Base-by-base conservation (phyloP, 2,329 filamentous ascomycete genomes). In the Botrytis elliptica region DNA sequence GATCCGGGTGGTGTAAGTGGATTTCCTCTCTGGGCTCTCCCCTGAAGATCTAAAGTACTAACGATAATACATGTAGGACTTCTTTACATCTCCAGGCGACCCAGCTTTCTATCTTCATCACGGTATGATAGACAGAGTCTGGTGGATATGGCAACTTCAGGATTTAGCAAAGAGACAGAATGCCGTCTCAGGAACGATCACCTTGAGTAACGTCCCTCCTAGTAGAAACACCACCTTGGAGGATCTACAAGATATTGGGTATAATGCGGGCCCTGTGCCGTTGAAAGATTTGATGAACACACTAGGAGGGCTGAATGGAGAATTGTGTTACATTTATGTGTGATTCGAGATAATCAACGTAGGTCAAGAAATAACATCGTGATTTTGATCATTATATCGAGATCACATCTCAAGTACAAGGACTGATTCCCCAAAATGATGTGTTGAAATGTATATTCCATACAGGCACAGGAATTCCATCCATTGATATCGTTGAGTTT, bases 101-200 rank as follows among this genome's bases (percentile, higher is more conserved):
- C 84, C 85, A 1, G 83, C 78, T 2, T 86, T 86, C 77, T 85
- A 82, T 74, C 76, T 84, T 9, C 84, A 86, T 74, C 85, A 86
- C 71, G 83, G 80, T 0, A 82, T 84, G 77, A 82, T 86, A 60
- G 85, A 86, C 74, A 80, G 84, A 9, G 79, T 85, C 68, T 85
- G 84, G 78, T 85, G 83, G 78, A 83, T 86, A 74, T 86, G 84
- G 84, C 84, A 85, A 79, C 84, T 83, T 57, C 82, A 84, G 42
- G 82, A 85, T 75, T 83, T 77, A 77, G 79, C 65, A 78, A 82
- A 63, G 72, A 75, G 76, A n/a, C 72, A 75, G 44, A 74, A 75
- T 44, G 77, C 76, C n/a, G 38, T 80, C 36, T 74, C 82, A 81
- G 81, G 81, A 5, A 77, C 84, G 0, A 81, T 84, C 65, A 84